Conservation (phyloP, 1,139 yeast species). For the Sugiyamaella novakii region DNA sequence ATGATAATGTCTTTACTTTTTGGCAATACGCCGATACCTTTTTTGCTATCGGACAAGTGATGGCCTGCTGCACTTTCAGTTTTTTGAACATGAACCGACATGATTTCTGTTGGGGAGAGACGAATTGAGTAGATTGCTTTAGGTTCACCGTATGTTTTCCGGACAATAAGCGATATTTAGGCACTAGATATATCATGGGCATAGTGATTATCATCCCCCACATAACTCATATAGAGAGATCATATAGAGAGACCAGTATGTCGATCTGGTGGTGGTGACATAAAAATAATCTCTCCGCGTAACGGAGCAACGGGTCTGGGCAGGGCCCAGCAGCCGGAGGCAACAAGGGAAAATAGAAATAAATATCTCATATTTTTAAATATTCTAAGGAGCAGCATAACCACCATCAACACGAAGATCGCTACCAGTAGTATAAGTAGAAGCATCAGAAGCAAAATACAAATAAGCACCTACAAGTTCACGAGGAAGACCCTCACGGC, state of each 20-base stretch:
- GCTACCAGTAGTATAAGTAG: conserved; percentile 81
- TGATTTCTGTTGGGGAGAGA: too few relatives aligned
- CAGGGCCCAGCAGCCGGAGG: conserved; percentile 7
- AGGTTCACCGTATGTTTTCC: too few relatives aligned
- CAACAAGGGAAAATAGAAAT: not conserved
- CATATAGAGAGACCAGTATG: too few relatives aligned
- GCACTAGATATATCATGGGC: too few relatives aligned
- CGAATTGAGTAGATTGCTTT: too few relatives aligned
- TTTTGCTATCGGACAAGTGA: not conserved
- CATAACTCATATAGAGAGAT: too few relatives aligned
- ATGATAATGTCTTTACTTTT: conserved; percentile 20
- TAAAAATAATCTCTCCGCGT: not conserved
- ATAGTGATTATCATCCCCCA: too few relatives aligned
- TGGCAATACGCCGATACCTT: conserved; percentile 20
- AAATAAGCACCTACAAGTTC: conserved; percentile 88
- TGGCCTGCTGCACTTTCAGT: not conserved
- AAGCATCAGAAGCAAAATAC: conserved; percentile 84
- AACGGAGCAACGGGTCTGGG: not conserved
- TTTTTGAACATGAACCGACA: conserved; percentile 10
- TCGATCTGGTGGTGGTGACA: too few relatives aligned
- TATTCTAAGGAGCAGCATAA: conserved; percentile 46
- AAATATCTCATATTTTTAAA: not conserved
- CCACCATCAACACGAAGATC: conserved; percentile 89
- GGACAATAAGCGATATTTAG: too few relatives aligned
- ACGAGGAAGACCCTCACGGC: conserved; percentile 76